Evolutionary conservation across 306 rosid genomes (phyloP).

Genomic region (Quercus agrifolia): DNA sequence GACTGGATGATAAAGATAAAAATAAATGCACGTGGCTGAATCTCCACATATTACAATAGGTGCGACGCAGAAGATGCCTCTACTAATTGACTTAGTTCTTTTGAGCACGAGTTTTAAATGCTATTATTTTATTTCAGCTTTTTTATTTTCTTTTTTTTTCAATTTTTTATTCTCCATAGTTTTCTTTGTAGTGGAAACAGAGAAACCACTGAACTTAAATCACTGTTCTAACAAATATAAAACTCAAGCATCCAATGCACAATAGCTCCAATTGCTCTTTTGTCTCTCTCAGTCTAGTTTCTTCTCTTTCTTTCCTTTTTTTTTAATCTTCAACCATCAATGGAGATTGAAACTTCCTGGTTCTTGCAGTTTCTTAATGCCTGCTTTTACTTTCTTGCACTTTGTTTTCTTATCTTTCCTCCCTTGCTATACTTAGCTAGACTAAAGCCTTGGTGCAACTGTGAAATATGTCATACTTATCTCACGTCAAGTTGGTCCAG

Average conservation of each 20-base stretch:
- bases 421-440: background rate
- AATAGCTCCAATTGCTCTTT: constrained; percentile 11
- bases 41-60: background rate
- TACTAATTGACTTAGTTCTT: background rate
- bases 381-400: constrained; percentile 7
- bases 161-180: background rate
- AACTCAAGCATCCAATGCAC: background rate
- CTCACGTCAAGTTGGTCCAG: constrained; percentile 58
- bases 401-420: background rate
- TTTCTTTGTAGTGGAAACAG: background rate
- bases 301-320: background rate
- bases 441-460: constrained; percentile 39
- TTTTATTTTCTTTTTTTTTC: background rate
- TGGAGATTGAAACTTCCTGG: constrained; percentile 28
- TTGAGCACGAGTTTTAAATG: constrained; percentile 26
- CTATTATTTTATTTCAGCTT: background rate
- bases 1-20: background rate
- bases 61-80: constrained; percentile 15
- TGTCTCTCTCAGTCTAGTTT: background rate
- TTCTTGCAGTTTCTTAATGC: constrained; percentile 9
- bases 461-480: constrained; percentile 58
- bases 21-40: constrained; percentile 26
- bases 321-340: constrained; percentile 7
- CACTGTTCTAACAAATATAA: background rate
- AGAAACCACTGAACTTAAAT: constrained; percentile 8